Evolutionary conservation across 345 rosid genomes (phyloP).

Genomic region (Salix purpurea): DNA sequence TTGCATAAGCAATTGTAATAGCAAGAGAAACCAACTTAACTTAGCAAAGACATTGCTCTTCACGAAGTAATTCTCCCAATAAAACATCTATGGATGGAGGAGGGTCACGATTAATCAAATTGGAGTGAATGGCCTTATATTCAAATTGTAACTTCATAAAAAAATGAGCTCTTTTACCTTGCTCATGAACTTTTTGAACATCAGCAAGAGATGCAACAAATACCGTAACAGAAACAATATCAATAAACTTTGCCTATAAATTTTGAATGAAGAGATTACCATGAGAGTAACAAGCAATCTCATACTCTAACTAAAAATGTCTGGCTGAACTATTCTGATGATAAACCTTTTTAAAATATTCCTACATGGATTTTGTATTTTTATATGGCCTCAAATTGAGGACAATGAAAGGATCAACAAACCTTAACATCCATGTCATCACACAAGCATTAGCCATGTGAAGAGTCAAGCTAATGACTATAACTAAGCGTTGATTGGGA

Average conservation of each 20-base stretch:
- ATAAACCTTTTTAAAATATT: too few relatives aligned
- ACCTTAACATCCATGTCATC: too few relatives aligned
- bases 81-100: not conserved
- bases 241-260: not conserved
- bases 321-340: too few relatives aligned
- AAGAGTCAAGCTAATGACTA: too few relatives aligned
- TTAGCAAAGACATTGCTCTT: not conserved
- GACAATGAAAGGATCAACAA: too few relatives aligned
- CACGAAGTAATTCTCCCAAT: not conserved
- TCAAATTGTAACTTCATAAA: conserved; percentile 12
- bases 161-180: conserved; percentile 10
- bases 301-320: too few relatives aligned
- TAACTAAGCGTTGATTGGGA: too few relatives aligned
- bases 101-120: conserved; percentile 2
- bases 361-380: too few relatives aligned
- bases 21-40: too few relatives aligned
- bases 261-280: not conserved
- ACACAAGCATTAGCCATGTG: too few relatives aligned
- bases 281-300: not conserved
- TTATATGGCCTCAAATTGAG: too few relatives aligned
- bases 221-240: not conserved
- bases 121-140: not conserved
- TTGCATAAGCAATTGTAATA: not conserved
- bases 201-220: not conserved
- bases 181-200: conserved; percentile 4